phyloP scores from a whole-genome alignment of 768 basidiomycete genomes.

The Collybia nuda region DNA sequence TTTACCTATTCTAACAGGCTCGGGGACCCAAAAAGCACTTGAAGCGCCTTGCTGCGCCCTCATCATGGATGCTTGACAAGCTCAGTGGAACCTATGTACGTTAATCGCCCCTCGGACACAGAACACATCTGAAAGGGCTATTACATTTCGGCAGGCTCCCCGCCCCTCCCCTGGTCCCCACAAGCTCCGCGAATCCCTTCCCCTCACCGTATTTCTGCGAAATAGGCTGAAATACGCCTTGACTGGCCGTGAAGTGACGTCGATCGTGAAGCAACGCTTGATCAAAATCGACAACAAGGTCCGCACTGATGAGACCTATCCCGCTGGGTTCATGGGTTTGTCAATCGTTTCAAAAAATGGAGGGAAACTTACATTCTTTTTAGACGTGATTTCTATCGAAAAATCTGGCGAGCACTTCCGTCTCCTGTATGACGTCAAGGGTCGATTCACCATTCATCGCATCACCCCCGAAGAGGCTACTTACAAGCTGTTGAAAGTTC shows the following conservation, averaged over 20 bases:
- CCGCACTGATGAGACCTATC: constrained; percentile 95
- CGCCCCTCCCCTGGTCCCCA: constrained; percentile 98
- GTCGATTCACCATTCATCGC: constrained; percentile 99
- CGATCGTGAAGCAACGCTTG: constrained; percentile 93
- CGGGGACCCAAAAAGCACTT: constrained; percentile 99
- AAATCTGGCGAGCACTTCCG: constrained; percentile 99
- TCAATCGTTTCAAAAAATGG: constrained; percentile 9
- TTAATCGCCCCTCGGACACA: constrained; percentile 7
- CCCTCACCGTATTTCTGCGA: constrained; percentile 95
- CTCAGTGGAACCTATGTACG: constrained; percentile 91
- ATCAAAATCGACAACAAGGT: constrained; percentile 99
- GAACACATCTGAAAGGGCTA: not conserved
- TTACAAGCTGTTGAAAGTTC: constrained; percentile 96
- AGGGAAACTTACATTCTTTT: not conserved
- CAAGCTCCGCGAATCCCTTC: constrained; percentile 97
- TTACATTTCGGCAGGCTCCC: constrained; percentile 62
- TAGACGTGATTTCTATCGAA: constrained; percentile 96
- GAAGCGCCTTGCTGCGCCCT: constrained; percentile 96
- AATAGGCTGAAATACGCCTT: constrained; percentile 99
- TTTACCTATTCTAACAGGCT: constrained; percentile 50
- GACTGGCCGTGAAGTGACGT: constrained; percentile 92
- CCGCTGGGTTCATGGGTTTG: constrained; percentile 96
- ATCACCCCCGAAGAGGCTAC: constrained; percentile 96
- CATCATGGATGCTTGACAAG: constrained; percentile 99
- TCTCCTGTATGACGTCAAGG: constrained; percentile 98